These are phyloP conservation scores for Arachnomyces sp. DNA, from an alignment of 2,329 filamentous ascomycete species.

Conservation along the genomic window DNA sequence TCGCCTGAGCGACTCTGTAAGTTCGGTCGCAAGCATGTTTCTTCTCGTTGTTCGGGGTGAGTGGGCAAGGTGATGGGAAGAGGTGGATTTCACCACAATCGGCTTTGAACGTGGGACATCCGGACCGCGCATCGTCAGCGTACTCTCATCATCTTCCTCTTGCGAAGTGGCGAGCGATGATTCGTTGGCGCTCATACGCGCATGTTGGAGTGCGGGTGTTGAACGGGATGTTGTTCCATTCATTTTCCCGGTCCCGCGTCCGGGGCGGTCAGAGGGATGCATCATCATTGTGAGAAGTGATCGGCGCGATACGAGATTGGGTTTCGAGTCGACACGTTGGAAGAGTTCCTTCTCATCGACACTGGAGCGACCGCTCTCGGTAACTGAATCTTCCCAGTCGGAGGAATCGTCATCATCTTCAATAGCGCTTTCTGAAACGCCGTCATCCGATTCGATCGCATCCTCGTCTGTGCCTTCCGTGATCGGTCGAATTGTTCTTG, in stretches of 20 bases:
- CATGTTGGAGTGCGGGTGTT: slow-evolving; percentile 40
- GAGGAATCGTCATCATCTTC: slow-evolving; percentile 59
- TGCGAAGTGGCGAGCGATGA: slow-evolving; percentile 56
- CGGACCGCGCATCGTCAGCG: slow-evolving; percentile 54
- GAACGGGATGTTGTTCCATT: slow-evolving; percentile 23
- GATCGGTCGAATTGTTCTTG: slow-evolving; percentile 59
- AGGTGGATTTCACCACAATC: slow-evolving; percentile 66
- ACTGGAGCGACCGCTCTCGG: slow-evolving; percentile 76
- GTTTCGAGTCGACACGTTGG: slow-evolving; percentile 81
- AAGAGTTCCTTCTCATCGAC: slow-evolving; percentile 75
- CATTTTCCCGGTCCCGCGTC: slow-evolving; percentile 30
- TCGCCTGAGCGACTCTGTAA: slow-evolving; percentile 85
- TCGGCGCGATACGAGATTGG: slow-evolving; percentile 73
- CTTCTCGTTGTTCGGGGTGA: slow-evolving; percentile 86
- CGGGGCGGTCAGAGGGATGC: slow-evolving; percentile 45
- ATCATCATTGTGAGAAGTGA: slow-evolving; percentile 88
- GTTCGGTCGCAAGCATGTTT: slow-evolving; percentile 91
- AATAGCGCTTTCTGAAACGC: slow-evolving; percentile 76
- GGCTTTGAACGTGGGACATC: slow-evolving; percentile 70
- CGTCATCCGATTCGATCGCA: slow-evolving; percentile 55
- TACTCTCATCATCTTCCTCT: slow-evolving; percentile 52
- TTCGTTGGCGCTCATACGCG: slow-evolving; percentile 62
- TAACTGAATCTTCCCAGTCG: slow-evolving; percentile 60
- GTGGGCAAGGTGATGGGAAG: slow-evolving; percentile 64
- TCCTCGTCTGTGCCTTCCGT: slow-evolving; percentile 50